Conservation (phyloP, 1,139 yeast species). For the Meyerozyma athensensis region DNA sequence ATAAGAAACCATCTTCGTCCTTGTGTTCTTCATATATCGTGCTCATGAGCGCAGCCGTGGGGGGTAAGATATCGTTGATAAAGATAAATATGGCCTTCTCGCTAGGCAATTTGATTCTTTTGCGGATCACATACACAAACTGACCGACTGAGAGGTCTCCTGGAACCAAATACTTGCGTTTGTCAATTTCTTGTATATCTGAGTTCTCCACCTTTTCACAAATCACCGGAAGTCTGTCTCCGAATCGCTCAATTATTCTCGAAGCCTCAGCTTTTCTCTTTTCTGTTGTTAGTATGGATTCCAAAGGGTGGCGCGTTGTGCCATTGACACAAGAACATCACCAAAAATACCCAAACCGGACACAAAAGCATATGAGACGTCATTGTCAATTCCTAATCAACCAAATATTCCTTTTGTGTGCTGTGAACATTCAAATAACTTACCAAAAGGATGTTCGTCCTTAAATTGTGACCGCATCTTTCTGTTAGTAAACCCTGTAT, state of each 20-base stretch:
- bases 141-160: conserved; percentile 96
- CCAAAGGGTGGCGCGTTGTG: conserved; percentile 2
- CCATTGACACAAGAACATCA: conserved; percentile 3
- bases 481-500: not conserved
- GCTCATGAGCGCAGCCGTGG: conserved; percentile 95
- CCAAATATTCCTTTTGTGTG: no score
- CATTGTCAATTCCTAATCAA: no score
- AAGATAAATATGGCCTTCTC: conserved; percentile 97
- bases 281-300: conserved; percentile 42
- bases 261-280: conserved; percentile 95
- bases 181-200: conserved; percentile 93
- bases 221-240: conserved; percentile 91
- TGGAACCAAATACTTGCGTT: conserved; percentile 94
- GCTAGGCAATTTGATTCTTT: conserved; percentile 91
- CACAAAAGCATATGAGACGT: no score
- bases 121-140: conserved; percentile 93
- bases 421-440: no score
- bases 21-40: conserved; percentile 93
- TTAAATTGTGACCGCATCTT: conserved; percentile 85
- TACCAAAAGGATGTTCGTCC: conserved; percentile 87
- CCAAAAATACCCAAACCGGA: no score
- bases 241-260: conserved; percentile 83
- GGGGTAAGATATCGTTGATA: conserved; percentile 94
- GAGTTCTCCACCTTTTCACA: conserved; percentile 98
- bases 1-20: conserved; percentile 95